These are phyloP conservation scores for Fraxinus nigra DNA, from an alignment of 305 asterid species.

Conservation along the genomic window DNA sequence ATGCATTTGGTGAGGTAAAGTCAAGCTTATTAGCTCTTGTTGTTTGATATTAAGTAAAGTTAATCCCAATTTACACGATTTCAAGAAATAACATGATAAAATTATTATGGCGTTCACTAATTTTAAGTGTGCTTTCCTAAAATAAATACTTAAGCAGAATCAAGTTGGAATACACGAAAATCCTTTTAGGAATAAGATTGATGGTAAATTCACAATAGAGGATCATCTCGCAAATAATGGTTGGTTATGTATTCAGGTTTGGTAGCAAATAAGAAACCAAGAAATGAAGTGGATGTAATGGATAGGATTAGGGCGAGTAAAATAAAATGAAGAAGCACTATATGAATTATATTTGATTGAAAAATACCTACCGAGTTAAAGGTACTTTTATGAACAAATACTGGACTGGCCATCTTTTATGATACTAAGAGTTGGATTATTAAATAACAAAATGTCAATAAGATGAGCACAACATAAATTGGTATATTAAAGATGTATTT, in stretches of 20 bases:
- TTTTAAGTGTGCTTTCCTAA: conserved; percentile 18
- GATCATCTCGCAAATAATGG: conserved; percentile 16
- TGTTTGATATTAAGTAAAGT: conserved; percentile 3
- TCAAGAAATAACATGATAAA: conserved; percentile 5
- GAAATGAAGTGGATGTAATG: neutral
- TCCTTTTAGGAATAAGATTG: neutral
- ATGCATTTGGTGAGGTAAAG: conserved; percentile 15
- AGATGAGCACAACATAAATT: neutral
- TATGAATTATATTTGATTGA: conserved; percentile 1
- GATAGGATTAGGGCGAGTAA: neutral
- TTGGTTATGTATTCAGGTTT: neutral
- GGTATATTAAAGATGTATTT: neutral
- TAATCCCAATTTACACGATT: conserved; percentile 2
- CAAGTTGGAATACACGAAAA: neutral
- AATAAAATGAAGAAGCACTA: neutral
- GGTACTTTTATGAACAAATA: neutral
- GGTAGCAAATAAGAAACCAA: neutral
- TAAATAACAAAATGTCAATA: neutral
- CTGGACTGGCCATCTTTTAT: neutral
- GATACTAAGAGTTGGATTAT: neutral
- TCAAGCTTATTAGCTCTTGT: neutral
- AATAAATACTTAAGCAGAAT: conserved; percentile 1
- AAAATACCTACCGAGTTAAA: neutral
- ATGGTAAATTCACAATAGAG: neutral
- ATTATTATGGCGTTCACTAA: conserved; percentile 6